Base-by-base conservation (phyloP, 129 eudicot genomes). In the Saposhnikovia divaricata region DNA sequence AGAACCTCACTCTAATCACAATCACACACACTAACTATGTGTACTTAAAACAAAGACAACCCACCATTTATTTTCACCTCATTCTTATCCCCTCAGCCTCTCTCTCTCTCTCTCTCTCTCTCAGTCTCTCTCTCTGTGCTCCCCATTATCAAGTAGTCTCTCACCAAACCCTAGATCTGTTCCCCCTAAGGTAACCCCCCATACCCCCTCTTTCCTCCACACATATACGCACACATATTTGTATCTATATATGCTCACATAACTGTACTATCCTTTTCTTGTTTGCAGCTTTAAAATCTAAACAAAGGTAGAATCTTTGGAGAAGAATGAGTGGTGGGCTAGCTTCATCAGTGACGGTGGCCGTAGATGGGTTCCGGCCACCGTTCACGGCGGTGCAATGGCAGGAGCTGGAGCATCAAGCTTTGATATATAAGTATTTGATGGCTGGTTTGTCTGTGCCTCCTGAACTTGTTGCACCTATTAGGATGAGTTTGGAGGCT, bases 351-450 rank as follows among this genome's bases (percentile, higher is more conserved):
- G 74, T 65, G 75, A 37, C 48, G 71, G 85, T 74, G 50, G 72
- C 55, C 42, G 88, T 84, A 10, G 87, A 50, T 55, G 83, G 82
- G 63, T 50, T 37, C 57, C 72, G 84, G 79, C 81, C 86, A 47
- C 90, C 90, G 23, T 86, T 89, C 78, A 86, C 92, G 40, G 85
- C 87, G 53, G 79, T 83, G 63, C 92, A 86, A 71, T 86, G 90
- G 88, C 88, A 86, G 85, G 89, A 89, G 86, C 83, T 89, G 81
- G 89, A 89, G 78, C 92, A 86, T 23, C 92, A 89, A 80, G 92
- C 92, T 28, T 77, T 86, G 86, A 86, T 89, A 69, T 89, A 86
- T 72, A 89, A 89, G 83, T 89, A 89, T 53, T 72, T 89, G 47
- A 79, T 86, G 66, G 92, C 89, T 27, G 89, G 89, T 2, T 14